Base-by-base conservation (phyloP, 2,329 filamentous ascomycete genomes). In the Pseudomassariella vexata region DNA sequence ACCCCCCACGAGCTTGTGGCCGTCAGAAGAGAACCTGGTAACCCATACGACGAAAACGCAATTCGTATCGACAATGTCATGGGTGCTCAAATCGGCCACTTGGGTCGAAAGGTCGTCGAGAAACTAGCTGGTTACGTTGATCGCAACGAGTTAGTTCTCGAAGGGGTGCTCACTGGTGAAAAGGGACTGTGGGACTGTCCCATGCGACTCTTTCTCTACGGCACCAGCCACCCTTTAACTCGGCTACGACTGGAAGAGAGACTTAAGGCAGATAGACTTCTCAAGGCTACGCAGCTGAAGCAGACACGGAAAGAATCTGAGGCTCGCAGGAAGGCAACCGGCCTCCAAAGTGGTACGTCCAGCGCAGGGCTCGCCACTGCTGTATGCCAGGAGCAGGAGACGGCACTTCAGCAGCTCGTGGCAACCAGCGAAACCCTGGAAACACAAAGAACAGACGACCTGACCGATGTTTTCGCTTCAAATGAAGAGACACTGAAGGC, bases 21-120 rank as follows among this genome's bases (percentile, higher is more conserved):
- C 34, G 51, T 78, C 28, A 62, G 62, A 23, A 65, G 82, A 37
- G 78, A 86, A 42, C 76, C 78, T 3, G 43, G 49, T 3, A 87
- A 87, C 43, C 32, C 64, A 44, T 85, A 82, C 49, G 85, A 92
- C 50, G 41, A 45, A 5, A 92, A 92, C 57, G 86, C 86, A 0
- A 86, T 94, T 36, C 74, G 77, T 5, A 75, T 94, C 2, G 70
- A 84, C 46, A 94, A 92, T 53, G 84, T 89, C 10, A 72, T 83
- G 49, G 73, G 76, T 11, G 54, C 57, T 6, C 86, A 94, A 48
- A 85, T 94, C 45, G 87, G 87, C 1, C 86, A 94, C 56, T 65
- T 94, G 24, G 82, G 84, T 6, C 67, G 76, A 9, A 65, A 59
- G 1, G 50, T 86, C 15, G 85, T 79, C 1, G 61, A 66, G n/a